phyloP scores from a whole-genome alignment of 805 yeast species.

The Nakazawaea sp. region DNA sequence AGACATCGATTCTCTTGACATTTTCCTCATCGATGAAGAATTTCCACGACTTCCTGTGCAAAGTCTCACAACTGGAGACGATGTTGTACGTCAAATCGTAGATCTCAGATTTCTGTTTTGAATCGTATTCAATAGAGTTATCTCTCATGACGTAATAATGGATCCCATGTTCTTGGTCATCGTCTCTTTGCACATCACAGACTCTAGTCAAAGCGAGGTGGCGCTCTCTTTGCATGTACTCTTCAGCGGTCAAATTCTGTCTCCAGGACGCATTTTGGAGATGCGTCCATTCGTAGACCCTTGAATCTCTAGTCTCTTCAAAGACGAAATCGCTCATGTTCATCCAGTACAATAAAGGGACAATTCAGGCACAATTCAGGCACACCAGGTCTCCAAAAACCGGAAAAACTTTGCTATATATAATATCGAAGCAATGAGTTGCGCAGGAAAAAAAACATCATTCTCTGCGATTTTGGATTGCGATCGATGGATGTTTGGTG shows the following conservation, averaged over 20 bases:
- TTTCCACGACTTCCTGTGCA: constrained; percentile 18
- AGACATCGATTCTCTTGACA: constrained; percentile 1
- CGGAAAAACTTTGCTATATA: no score
- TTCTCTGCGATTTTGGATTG: no score
- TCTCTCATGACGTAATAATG: constrained; percentile 22
- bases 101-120: constrained; percentile 3
- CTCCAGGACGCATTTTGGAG: constrained; percentile 21
- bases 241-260: constrained; percentile 13
- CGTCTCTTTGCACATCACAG: constrained; percentile 17
- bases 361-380: no score
- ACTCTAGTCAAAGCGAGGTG: constrained; percentile 13
- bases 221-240: constrained; percentile 20
- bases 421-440: no score
- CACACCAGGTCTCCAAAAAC: no score
- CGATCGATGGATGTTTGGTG: no score
- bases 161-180: constrained; percentile 16
- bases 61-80: constrained; percentile 23
- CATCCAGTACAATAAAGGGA: no score
- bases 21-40: constrained; percentile 6
- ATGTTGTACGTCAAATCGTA: constrained; percentile 14
- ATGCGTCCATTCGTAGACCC: constrained; percentile 17
- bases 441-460: no score
- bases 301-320: constrained; percentile 15
- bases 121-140: neutral
- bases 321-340: no score